A percentile compares a stretch with the other conserved stretches of the same genome.
These are phyloP conservation scores for Warburgia ugandensis DNA, from an alignment of 164 flowering plant species.

Conservation along the genomic window DNA sequence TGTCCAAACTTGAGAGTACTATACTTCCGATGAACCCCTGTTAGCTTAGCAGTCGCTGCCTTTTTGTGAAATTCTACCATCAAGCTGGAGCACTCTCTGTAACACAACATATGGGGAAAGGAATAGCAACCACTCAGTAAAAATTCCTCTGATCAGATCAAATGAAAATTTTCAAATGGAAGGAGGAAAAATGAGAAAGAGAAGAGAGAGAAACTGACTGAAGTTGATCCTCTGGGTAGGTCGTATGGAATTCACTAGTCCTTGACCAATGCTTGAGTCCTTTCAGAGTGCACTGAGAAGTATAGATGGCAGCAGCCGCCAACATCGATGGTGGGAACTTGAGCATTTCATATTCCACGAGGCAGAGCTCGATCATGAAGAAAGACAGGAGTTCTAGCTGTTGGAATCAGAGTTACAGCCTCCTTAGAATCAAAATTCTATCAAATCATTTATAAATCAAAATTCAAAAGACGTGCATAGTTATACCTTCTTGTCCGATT, in stretches of 20 bases:
- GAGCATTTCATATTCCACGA: slow-evolving; percentile 76
- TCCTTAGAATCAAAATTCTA: too few species aligned
- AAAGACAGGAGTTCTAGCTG: slow-evolving; percentile 80
- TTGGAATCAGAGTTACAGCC: too few species aligned
- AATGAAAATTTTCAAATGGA: not conserved
- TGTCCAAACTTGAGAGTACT: slow-evolving; percentile 62
- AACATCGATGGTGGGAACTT: slow-evolving; percentile 65
- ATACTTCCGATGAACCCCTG: slow-evolving; percentile 76
- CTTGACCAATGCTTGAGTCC: slow-evolving; percentile 48
- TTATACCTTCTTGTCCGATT: slow-evolving; percentile 60
- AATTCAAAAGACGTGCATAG: too few species aligned
- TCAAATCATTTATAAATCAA: too few species aligned
- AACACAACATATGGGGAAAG: not conserved
- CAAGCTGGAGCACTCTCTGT: slow-evolving; percentile 69
- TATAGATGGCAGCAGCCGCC: slow-evolving; percentile 75
- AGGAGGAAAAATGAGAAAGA: not conserved
- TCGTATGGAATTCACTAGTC: slow-evolving; percentile 45
- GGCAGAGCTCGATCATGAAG: slow-evolving; percentile 72
- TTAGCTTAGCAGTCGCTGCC: slow-evolving; percentile 66
- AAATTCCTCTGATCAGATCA: too few species aligned
- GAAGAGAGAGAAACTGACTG: slow-evolving; percentile 30
- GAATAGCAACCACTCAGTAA: too few species aligned
- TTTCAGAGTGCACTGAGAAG: slow-evolving; percentile 59
- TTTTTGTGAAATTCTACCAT: slow-evolving; percentile 73
- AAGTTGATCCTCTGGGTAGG: slow-evolving; percentile 55